Percentiles rank a stretch among this genome's conserved stretches.
Evolutionary conservation across 805 yeast species (phyloP).

Genomic region (Spathaspora arborariae): DNA sequence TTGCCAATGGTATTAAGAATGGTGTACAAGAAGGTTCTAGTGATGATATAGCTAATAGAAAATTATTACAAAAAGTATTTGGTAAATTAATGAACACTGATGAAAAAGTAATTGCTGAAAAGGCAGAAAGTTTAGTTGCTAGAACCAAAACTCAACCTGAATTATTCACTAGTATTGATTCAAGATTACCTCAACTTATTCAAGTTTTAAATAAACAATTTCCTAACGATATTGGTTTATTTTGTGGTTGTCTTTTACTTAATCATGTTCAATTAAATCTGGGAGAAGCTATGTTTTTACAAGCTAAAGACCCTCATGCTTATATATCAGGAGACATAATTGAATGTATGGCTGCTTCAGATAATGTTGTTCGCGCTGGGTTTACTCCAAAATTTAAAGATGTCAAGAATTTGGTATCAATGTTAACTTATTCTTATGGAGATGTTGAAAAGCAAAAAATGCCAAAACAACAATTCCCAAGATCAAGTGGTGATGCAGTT

Average conservation of each 20-base stretch:
- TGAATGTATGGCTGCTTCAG: conserved; percentile 99
- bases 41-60: conserved; percentile 57
- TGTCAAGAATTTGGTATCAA: conserved; percentile 80
- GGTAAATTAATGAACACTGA: conserved; percentile 79
- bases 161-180: conserved; percentile 45
- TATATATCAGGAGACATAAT: conserved; percentile 95
- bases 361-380: conserved; percentile 97
- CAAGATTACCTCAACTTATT: conserved; percentile 66
- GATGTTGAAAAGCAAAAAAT: conserved; percentile 92
- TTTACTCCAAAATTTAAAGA: conserved; percentile 99
- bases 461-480: conserved; percentile 56
- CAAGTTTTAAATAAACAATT: conserved; percentile 80
- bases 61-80: conserved; percentile 70
- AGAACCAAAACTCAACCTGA: conserved; percentile 60
- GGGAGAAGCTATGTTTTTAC: conserved; percentile 96
- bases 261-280: conserved; percentile 79
- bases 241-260: conserved; percentile 90
- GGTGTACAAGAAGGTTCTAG: conserved; percentile 44
- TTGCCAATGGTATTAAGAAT: conserved; percentile 45
- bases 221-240: conserved; percentile 90
- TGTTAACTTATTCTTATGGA: conserved; percentile 86
- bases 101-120: conserved; percentile 50
- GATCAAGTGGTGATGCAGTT: conserved; percentile 61
- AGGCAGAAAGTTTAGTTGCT: conserved; percentile 62
- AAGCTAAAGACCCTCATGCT: conserved; percentile 98